Base-by-base conservation (phyloP, 192 early-diverging fungal genomes). In the Chytriomyces confervae region DNA sequence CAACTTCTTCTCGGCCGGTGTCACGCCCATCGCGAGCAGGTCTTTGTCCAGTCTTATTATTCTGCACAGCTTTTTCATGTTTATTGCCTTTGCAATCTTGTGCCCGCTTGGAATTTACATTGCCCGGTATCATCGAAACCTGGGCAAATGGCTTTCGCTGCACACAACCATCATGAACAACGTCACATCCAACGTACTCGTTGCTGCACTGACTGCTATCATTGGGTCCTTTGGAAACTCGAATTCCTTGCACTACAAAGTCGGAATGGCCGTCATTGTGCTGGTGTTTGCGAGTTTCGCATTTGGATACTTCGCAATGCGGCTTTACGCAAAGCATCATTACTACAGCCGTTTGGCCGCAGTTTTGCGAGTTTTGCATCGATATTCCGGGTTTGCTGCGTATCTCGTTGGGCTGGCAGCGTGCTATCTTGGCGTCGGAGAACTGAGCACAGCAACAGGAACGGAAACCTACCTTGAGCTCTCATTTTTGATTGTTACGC, bases 71-170 rank as follows among this genome's bases (percentile, higher is more conserved):
- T 18, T 69, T 36, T 61, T 61, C 6, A 83, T 83, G 81, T 76
- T 62, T 50, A 47, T 78, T 46, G 76, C 80, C 2, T 81, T 84
- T 53, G 77, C 73, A n/a, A 71, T 78, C 62, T 47, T 81, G 44
- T 81, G 76, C 69, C 83, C 83, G 6, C 44, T 83, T 10, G 83
- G 80, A 63, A 84, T 84, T 0, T 78, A 73, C 64, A 72, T 84
- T 20, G 83, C 83, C 0, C 10, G 83, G 18, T 83, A 83, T 65
- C 49, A 79, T 49, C 46, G 47, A 13, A 66, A 72, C 48, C 13
- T 79, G 62, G 61, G 45, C 10, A 63, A 49, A 10, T 84, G 83
- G 83, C 53, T 84, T 3, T 43, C 57, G 1, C 62, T 81, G 10
- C 83, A 84, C 71, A 63, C 64, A 24, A 61, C 71, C 9, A 65